Conservation (phyloP, 2,329 filamentous ascomycete species). For the Rutstroemia sp. region DNA sequence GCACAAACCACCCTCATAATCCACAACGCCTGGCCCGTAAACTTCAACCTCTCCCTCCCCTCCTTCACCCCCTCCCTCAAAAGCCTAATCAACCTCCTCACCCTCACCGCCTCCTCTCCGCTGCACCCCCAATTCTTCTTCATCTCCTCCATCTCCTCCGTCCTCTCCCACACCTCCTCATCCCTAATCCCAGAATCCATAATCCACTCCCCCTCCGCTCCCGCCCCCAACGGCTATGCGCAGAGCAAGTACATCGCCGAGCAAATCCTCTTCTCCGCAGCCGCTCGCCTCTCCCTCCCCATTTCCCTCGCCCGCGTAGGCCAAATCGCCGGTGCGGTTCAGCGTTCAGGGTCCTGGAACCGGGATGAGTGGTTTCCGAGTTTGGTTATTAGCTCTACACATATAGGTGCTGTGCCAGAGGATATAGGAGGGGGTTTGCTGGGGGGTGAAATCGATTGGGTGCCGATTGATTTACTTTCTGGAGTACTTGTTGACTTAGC, state of each 20-base stretch:
- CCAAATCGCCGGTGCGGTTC: conserved; percentile 35
- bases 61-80: conserved; percentile 31
- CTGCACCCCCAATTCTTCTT: conserved; percentile 19
- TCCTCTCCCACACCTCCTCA: conserved; percentile 22
- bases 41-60: conserved; percentile 28
- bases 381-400: not conserved
- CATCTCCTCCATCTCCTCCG: conserved; percentile 23
- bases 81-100: conserved; percentile 33
- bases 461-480: not conserved
- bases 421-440: not conserved
- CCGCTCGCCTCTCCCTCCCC: conserved; percentile 31
- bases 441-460: not conserved
- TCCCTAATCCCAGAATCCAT: conserved; percentile 12
- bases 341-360: not conserved
- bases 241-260: conserved; percentile 23
- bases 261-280: conserved; percentile 36
- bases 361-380: not conserved
- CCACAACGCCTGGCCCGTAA: conserved; percentile 32
- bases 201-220: not conserved
- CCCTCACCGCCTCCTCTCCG: conserved; percentile 6
- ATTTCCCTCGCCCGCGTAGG: conserved; percentile 38
- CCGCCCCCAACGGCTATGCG: conserved; percentile 22
- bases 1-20: conserved; percentile 17
- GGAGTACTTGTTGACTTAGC: not conserved
- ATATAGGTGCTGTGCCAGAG: not conserved